Evolutionary conservation across 2,329 filamentous ascomycete species (phyloP).

Genomic region (Fusarium camptoceras): DNA sequence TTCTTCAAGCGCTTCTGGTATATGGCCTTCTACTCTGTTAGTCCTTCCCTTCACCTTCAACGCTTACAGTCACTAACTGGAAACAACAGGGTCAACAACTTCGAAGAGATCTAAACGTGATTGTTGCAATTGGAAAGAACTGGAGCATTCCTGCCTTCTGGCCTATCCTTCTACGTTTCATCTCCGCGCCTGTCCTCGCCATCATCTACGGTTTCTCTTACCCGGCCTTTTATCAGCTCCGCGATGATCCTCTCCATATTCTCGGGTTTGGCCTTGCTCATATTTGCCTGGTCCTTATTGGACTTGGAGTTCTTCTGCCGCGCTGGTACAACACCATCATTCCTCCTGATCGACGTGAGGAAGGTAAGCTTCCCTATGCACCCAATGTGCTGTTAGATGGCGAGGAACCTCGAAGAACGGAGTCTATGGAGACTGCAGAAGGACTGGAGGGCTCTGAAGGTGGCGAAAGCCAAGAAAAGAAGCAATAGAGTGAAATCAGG

Average conservation of each 20-base stretch:
- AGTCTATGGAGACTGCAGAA: constrained; percentile 32
- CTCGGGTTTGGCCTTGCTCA: constrained; percentile 62
- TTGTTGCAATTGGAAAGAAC: constrained; percentile 65
- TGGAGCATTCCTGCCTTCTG: constrained; percentile 67
- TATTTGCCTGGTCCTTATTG: constrained; percentile 59
- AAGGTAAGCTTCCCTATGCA: constrained; percentile 54
- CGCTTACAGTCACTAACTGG: constrained; percentile 4
- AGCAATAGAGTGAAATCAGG: neutral
- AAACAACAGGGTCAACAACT: constrained; percentile 64
- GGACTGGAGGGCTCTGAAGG: constrained; percentile 8
- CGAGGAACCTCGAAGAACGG: constrained; percentile 27
- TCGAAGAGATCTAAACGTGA: constrained; percentile 64
- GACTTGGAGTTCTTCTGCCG: constrained; percentile 63
- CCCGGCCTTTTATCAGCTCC: constrained; percentile 60
- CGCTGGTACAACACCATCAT: constrained; percentile 66
- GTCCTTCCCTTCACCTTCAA: constrained; percentile 23
- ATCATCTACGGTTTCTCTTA: constrained; percentile 66
- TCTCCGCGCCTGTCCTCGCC: constrained; percentile 61
- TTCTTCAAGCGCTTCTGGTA: constrained; percentile 62
- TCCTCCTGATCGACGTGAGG: constrained; percentile 57
- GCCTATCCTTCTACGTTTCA: constrained; percentile 62
- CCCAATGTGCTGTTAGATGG: constrained; percentile 40
- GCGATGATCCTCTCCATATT: constrained; percentile 63
- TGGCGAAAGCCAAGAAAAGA: constrained; percentile 32
- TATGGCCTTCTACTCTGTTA: constrained; percentile 67